Evolutionary conservation across 148 eudicot genomes (phyloP), one percentile per base, ranked within the genome.

Genomic region (Chenopodium album): DNA sequence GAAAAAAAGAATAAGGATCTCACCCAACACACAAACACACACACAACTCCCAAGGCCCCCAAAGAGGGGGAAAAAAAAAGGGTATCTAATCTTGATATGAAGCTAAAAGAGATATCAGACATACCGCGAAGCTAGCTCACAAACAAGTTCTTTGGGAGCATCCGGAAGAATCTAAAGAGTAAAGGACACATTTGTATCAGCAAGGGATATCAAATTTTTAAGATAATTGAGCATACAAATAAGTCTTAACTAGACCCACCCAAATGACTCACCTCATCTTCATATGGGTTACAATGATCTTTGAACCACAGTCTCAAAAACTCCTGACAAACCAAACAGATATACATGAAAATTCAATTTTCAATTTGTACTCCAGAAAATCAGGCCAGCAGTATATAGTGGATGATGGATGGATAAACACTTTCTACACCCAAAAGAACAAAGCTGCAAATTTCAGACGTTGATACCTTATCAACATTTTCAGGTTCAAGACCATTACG

Each of bases 291-390:
- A 89, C 99, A 94, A 81, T 94, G 86, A 60, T 92, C 83, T 88
- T 89, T 90, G 84, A 96, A 96, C 99, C 99, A 96, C 88, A 96
- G 82, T 85, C 99, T 93, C 90, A 96, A 81, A 78, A 96, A 96
- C 82, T 96, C 99, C 99, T 96, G 85, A 11, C 22, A 88, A 82
- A 47, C 74, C 62, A 34, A 83, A 48, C 64, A n/a, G 75, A 34
- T 1, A 73, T 1, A 71, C n/a, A 69, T 37, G 1, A 56, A 17
- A 17, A 56, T 17, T 0, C 2, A 47, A 73, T 46, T 56, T 12
- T 77, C 34, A 75, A 19, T 47, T 50, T 1, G 4, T 67, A 78
- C 22, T 46, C 44, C 19, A 48, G 28, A 22, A 66, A 78, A 29
- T 22, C 26, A 76, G 60, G 37, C 26, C n/a, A 26, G 10, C 9